Percentiles rank a stretch among this genome's conserved stretches.
Evolutionary conservation across 2,329 filamentous ascomycete genomes (phyloP).

Genomic region (Tolypocladium tropicale): DNA sequence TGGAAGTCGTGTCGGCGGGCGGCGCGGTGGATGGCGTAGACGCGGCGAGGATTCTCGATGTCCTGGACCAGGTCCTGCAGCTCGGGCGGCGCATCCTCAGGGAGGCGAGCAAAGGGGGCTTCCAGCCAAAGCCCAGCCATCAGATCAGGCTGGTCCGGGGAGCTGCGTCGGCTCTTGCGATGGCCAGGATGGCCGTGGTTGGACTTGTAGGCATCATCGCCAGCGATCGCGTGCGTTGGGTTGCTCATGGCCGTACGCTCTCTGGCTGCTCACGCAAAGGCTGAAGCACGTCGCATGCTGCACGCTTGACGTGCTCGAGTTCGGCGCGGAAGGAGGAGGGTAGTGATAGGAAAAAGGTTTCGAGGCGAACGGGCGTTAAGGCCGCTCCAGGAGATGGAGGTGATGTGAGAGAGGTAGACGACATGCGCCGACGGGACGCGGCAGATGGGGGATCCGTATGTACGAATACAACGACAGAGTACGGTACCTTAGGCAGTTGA

Average conservation of each 20-base stretch:
- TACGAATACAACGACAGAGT: too few relatives aligned
- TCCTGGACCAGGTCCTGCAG: constrained; percentile 44
- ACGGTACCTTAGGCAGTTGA: too few relatives aligned
- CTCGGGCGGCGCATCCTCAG: constrained; percentile 48
- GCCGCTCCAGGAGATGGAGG: background rate
- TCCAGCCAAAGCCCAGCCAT: constrained; percentile 51
- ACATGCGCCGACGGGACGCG: background rate
- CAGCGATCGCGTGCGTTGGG: constrained; percentile 3
- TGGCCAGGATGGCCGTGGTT: background rate
- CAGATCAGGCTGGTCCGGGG: constrained; percentile 32
- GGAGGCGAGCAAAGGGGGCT: constrained; percentile 48
- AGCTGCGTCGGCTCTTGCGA: constrained; percentile 3
- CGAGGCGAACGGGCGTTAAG: background rate
- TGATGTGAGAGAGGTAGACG: background rate
- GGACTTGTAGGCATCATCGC: constrained; percentile 2
- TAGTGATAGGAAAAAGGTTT: background rate
- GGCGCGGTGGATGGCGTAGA: constrained; percentile 51
- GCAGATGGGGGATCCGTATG: background rate
- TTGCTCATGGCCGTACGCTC: constrained; percentile 8
- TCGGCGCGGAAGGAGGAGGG: background rate
- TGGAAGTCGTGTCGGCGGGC: constrained; percentile 55
- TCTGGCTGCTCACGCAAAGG: background rate
- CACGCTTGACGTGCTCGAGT: background rate
- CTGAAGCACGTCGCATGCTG: constrained; percentile 1
- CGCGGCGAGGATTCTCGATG: constrained; percentile 49